Base-by-base conservation (phyloP, 2,329 filamentous ascomycete species). In the Teratosphaeria destructans region DNA sequence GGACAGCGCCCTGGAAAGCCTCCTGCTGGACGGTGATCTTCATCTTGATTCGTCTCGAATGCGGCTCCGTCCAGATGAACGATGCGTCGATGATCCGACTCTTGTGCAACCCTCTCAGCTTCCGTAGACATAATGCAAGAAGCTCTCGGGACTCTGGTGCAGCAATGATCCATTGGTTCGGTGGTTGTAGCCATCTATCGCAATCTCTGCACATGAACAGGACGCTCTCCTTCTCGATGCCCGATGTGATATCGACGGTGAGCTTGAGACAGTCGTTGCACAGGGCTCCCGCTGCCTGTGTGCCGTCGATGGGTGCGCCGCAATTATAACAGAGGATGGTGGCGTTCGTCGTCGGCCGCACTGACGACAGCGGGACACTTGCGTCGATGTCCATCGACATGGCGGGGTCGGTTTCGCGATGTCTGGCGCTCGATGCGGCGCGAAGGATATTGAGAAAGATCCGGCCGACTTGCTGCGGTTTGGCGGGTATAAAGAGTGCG, bases 311-410 rank as follows among this genome's bases (percentile, higher is more conserved):
- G 47, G 93, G 87, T 62, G 90, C 91, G 71, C 93, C 94, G 75
- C 94, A 99, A 81, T 97, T 96, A 79, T 90, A 96, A 77, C 94
- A 99, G 60, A 99, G 88, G 72, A 97, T 96, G n/a, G 86, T 89
- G 61, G 71, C 70, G 43, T 49, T 49, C 43, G 65, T 67, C 26
- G 68, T 65, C 35, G 66, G 65, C 47, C 64, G 62, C 49, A 54
- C 49, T 16, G 65, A 58, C 37, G 63, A 59, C 57, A 71, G 68
- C 37, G 66, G 67, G 57, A 67, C 68, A 14, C 49, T 57, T 34
- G 66, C 65, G 63, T 74, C 72, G 60, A 74, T 67, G 56, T 74
- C 71, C 72, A 74, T 74, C 56, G 72, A 73, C 72, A 73, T 73
- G 60, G 16, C 66, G 61, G 64, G 47, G 52, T 19, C 43, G 23